Base-by-base conservation (phyloP, 768 basidiomycete genomes). In the Kwoniella sp. region DNA sequence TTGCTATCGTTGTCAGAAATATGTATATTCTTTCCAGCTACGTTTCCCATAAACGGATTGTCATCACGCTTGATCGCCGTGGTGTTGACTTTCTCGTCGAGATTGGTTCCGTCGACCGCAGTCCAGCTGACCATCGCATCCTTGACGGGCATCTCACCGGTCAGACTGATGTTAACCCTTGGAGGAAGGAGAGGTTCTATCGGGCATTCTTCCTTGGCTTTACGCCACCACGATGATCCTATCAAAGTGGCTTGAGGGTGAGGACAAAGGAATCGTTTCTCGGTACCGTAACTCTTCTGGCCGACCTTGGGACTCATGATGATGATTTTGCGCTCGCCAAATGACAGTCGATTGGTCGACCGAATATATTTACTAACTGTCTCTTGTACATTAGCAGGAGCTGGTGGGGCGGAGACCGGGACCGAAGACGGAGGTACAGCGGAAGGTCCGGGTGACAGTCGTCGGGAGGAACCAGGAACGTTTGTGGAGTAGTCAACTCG, bases 271-370 rank as follows among this genome's bases (percentile, higher is more conserved):
- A 94, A 95, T 50, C 94, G 86, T 81, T 96, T 96, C 81, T 97
- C 94, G 20, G 90, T 93, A 38, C 93, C 94, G 78, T 97, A 98
- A 9, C 91, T 93, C 78, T 97, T 95, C 84, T 98, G 95, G 2
- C 92, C 95, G 30, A 97, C 93, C 76, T 90, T 93, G 78, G 90
- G 92, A n/a, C 92, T 94, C 91, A 96, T 93, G 73, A 98, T 90
- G 66, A 97, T 90, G 66, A 98, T 87, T 3, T 93, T 92, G 54
- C 93, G 87, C 80, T 97, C 95, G 56, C 95, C 95, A 73, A 90
- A 90, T 1, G 90, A 90, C 52, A 96, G 85, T 30, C 93, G 86
- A 78, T 95, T 95, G 41, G 87, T 84, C 23, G 93, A 45, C 20
- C 41, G 41, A 17, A 45, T 20, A 20, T 45, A 45, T 8, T 45